Evolutionary conservation across 768 basidiomycete species (phyloP).

Genomic region (Auricularia heimuer): DNA sequence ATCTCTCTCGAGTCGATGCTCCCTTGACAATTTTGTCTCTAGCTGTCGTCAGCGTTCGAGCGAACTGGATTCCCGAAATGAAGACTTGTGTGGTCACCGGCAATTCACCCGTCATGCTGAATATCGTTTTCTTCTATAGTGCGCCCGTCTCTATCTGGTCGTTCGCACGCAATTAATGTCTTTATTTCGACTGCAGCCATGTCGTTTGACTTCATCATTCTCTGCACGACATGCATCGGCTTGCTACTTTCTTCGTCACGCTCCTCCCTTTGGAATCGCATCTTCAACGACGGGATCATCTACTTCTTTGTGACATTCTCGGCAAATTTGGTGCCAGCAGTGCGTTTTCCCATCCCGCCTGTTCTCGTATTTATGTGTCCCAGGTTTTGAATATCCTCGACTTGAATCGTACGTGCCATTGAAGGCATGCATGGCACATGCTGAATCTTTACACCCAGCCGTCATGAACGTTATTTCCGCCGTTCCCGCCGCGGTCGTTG

Average conservation of each 20-base stretch:
- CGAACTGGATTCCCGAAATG: constrained; percentile 36
- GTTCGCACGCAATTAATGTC: neutral
- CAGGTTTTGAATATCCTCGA: neutral
- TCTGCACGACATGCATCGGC: constrained; percentile 35
- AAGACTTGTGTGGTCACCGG: constrained; percentile 46
- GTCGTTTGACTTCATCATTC: constrained; percentile 57
- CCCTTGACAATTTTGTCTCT: neutral
- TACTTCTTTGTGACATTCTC: neutral
- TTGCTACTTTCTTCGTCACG: neutral
- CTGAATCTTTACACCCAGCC: neutral
- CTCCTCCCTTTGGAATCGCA: neutral
- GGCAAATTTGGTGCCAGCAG: neutral
- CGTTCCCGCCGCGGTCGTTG: neutral
- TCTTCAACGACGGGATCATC: neutral
- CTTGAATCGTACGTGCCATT: neutral
- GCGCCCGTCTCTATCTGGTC: neutral
- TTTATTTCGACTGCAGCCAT: constrained; percentile 32
- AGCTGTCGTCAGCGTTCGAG: constrained; percentile 49
- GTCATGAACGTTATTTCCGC: neutral
- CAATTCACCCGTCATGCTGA: constrained; percentile 50
- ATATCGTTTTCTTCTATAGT: constrained; percentile 55
- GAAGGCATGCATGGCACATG: no score
- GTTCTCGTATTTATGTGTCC: no score
- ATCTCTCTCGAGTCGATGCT: neutral
- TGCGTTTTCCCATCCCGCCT: neutral